A percentile compares a stretch with the other conserved stretches of the same genome.
These are phyloP conservation scores for Neofusicoccum ribis DNA, from an alignment of 2,329 filamentous ascomycete genomes.

Conservation along the genomic window DNA sequence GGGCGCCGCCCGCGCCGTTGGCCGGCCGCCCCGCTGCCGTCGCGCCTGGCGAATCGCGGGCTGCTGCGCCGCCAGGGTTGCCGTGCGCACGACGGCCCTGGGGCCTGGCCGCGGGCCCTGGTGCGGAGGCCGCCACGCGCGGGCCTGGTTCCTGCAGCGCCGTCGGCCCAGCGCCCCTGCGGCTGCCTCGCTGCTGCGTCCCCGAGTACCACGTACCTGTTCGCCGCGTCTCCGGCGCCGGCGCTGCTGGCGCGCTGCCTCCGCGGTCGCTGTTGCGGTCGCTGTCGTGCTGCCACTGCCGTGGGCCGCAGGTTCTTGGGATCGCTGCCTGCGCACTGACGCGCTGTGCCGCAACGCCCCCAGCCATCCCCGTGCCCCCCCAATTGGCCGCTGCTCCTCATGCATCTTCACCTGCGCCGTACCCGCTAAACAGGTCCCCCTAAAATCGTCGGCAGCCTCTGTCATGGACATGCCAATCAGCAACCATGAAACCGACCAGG, in stretches of 20 bases:
- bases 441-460: background rate
- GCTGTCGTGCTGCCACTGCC: too few relatives aligned
- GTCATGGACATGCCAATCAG: background rate
- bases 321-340: background rate
- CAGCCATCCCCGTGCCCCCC: background rate
- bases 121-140: too few relatives aligned
- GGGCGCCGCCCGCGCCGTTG: background rate
- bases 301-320: background rate
- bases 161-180: too few relatives aligned
- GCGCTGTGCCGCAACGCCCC: background rate
- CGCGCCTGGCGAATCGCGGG: background rate
- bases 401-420: background rate
- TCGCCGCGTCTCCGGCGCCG: too few relatives aligned
- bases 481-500: background rate
- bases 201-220: too few relatives aligned
- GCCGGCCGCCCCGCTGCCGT: background rate
- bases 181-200: too few relatives aligned
- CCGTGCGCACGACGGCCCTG: background rate
- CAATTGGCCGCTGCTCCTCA: background rate
- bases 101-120: background rate
- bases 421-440: background rate
- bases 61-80: too few relatives aligned
- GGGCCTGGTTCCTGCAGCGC: too few relatives aligned
- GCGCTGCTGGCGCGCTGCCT: too few relatives aligned
- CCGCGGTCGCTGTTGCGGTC: too few relatives aligned